Evolutionary conservation across 2,329 filamentous ascomycete genomes (phyloP), one percentile per base, ranked within the genome.

Genomic region (Coleophoma eucalyptorum): DNA sequence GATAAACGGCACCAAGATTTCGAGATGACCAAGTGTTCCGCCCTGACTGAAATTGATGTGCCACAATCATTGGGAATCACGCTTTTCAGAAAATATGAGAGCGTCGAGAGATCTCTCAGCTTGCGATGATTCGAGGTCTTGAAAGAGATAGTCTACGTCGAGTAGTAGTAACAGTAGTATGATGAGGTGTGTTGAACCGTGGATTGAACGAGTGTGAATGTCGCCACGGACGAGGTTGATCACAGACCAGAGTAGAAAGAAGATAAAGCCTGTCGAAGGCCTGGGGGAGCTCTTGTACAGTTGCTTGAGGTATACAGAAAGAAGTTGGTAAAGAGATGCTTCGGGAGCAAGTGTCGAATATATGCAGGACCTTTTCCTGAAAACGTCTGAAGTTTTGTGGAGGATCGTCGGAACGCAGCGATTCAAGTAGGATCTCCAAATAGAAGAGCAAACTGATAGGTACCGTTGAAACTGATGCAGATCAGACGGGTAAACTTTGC

Each of bases 11-110:
- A 52, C 64, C 63, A 52, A 67, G 62, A 60, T 67, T 68, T 50
- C 60, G 65, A 58, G 63, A 62, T 61, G 63, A 62, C 65, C 65
- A 68, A 64, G 62, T 64, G 53, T 66, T 65, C 63, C 65, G 61
- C 63, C 62, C 63, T 58, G 61, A 62, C 56, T 68, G 63, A 60
- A 58, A 66, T 65, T 61, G 61, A 62, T 64, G 63, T 63, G 62
- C 63, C 58, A 65, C 65, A 60, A 68, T 63, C 65, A 68, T 68
- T 66, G 63, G 60, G 59, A 64, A 55, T 26, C 26, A 26, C 26
- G 10, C 26, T 26, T 26, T 26, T 26, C 26, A 26, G 26, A 8
- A 26, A 26, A 26, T 26, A 26, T 26, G 26, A 26, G 26, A 26
- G 26, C 26, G 26, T 26, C 26, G 26, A 26, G 26, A 26, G 26